Base-by-base conservation (phyloP, 2,329 filamentous ascomycete species). In the Stylonectria norvegica region DNA sequence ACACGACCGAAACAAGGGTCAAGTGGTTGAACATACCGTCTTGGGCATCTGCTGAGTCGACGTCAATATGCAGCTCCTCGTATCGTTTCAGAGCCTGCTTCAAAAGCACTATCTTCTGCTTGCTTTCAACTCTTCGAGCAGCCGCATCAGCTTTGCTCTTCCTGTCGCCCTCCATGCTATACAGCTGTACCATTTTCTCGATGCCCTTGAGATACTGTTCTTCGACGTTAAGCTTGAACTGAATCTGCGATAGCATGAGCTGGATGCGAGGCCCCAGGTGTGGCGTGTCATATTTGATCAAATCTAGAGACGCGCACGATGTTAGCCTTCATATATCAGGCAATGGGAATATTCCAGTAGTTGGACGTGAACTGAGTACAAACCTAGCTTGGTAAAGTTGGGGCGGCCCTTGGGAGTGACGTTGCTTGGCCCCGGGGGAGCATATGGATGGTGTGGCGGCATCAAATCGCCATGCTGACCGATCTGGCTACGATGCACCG, bases 201-300 rank as follows among this genome's bases (percentile, higher is more conserved):
- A 98, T 93, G 47, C 93, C 93, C 60, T 95, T 94, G 52, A 97
- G 89, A 68, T 98, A 98, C 68, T 98, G 93, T 63, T 96, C 95
- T 65, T 98, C 93, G 19, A 98, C 93, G 53, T 93, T 95, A 47
- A 98, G 78, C 71, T 98, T 98, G 73, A 98, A 98, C 67, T 97
- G 89, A 49, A 98, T 84, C 66, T 98, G 93, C 34, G 93, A 95
- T 60, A 98, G 74, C 93, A 98, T 98, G 59, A 97, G 86, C 71
- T 98, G 93, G 59, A 98, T 98, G 54, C 94, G 89, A 45, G 93
- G 91, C 22, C 93, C 93, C 48, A 98, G 83, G 64, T 96, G 88
- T 14, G 87, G 86, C 20, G 90, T 96, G 63, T 98, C 93, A 69
- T 94, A 95, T 80, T 97, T 97, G 71, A 98, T 96, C 49, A 98